Conservation (phyloP, 2,329 filamentous ascomycete species). For the Catunica adiposa region DNA sequence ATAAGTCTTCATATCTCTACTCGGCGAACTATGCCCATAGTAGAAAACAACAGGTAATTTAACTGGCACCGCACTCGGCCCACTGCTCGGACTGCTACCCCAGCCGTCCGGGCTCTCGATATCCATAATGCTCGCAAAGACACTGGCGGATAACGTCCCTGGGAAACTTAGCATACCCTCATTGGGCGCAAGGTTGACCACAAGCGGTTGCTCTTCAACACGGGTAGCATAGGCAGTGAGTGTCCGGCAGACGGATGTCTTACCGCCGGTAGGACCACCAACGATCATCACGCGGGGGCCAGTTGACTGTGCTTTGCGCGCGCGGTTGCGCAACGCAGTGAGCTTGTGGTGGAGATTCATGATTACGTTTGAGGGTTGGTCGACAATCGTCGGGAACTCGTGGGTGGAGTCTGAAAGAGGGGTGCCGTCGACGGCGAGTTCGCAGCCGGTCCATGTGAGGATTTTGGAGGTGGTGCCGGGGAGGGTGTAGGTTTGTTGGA, state of each 20-base stretch:
- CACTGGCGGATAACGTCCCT: constrained; percentile 70
- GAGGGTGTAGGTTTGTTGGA: constrained; percentile 65
- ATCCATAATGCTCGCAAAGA: constrained; percentile 75
- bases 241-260: constrained; percentile 64
- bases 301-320: constrained; percentile 30
- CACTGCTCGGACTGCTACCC: constrained; percentile 80
- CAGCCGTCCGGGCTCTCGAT: constrained; percentile 64
- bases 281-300: constrained; percentile 76
- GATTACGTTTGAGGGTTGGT: constrained; percentile 66
- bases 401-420: constrained; percentile 39
- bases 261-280: constrained; percentile 62
- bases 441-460: constrained; percentile 82
- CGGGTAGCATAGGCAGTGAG: constrained; percentile 67
- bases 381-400: constrained; percentile 50
- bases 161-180: constrained; percentile 66
- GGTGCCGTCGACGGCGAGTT: constrained; percentile 55
- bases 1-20: constrained; percentile 58
- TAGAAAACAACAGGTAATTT: constrained; percentile 87
- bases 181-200: constrained; percentile 69
- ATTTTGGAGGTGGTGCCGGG: constrained; percentile 71
- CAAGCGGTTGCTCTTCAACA: constrained; percentile 55
- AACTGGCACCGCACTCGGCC: constrained; percentile 72
- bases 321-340: constrained; percentile 50
- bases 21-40: constrained; percentile 57
- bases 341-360: constrained; percentile 81